Evolutionary conservation across 1,284 basidiomycete species (phyloP).

Genomic region (Fomitopsis pinicola): DNA sequence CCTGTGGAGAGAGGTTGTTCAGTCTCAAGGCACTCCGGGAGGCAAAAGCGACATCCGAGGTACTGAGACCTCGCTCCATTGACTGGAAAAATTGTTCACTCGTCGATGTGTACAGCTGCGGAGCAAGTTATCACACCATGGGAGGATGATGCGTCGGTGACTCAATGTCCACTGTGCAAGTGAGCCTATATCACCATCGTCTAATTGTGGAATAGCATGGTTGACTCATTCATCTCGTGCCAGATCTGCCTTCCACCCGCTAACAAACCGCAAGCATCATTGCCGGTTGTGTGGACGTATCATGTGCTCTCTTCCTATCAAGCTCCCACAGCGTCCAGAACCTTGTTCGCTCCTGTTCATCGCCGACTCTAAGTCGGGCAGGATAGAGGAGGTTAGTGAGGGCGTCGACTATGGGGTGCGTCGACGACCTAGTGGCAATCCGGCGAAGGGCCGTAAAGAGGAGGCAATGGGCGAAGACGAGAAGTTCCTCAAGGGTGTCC

Average conservation of each 20-base stretch:
- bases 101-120: slow-evolving; percentile 43
- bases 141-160: slow-evolving; percentile 79
- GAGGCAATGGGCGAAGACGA: slow-evolving; percentile 59
- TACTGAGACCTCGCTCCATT: slow-evolving; percentile 24
- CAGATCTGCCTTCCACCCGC: slow-evolving; percentile 76
- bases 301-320: slow-evolving; percentile 87
- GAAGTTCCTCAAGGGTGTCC: slow-evolving; percentile 77
- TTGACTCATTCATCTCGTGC: not conserved
- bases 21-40: slow-evolving; percentile 35
- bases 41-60: slow-evolving; percentile 57
- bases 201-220: not conserved
- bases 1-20: slow-evolving; percentile 56
- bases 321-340: slow-evolving; percentile 61
- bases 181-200: slow-evolving; percentile 35
- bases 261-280: slow-evolving; percentile 95
- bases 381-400: slow-evolving; percentile 83
- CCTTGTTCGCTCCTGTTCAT: slow-evolving; percentile 79
- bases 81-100: not conserved
- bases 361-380: slow-evolving; percentile 68
- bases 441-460: slow-evolving; percentile 31
- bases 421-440: slow-evolving; percentile 31
- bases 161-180: slow-evolving; percentile 84
- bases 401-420: slow-evolving; percentile 83
- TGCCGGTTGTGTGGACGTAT: slow-evolving; percentile 93
- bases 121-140: slow-evolving; percentile 96